Evolutionary conservation across 208 protist species (phyloP).

Genomic region (Trypanosoma brucei): DNA sequence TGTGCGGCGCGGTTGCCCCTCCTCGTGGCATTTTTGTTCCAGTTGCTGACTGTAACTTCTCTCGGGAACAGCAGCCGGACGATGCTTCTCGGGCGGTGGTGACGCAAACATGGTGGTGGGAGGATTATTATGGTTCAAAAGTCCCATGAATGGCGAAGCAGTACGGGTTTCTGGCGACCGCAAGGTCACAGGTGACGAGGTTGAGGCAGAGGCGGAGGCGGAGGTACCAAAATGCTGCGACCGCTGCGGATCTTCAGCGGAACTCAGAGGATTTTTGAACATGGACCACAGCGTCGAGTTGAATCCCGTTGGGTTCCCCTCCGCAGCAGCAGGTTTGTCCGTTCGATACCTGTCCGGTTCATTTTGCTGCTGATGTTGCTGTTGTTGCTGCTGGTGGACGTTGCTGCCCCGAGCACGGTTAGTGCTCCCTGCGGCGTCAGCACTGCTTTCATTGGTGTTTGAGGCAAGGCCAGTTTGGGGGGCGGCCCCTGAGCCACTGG

Average conservation of each 20-base stretch:
- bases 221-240: not conserved
- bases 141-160: constrained; percentile 17
- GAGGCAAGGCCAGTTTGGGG: too few relatives aligned
- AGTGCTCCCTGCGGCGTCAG: not conserved
- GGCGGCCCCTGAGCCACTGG: too few relatives aligned
- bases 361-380: constrained; percentile 3
- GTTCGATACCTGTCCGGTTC: not conserved
- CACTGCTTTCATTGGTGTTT: too few relatives aligned
- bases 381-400: constrained; percentile 2
- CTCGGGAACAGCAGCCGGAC: not conserved
- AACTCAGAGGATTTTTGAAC: constrained; percentile 1
- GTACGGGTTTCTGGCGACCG: not conserved
- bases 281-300: constrained; percentile 1
- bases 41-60: not conserved
- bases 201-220: not conserved
- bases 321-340: not conserved
- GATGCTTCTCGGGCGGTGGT: not conserved
- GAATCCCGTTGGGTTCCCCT: not conserved
- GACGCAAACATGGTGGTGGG: not conserved
- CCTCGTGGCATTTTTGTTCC: not conserved
- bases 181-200: constrained; percentile 1
- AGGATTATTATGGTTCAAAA: constrained; percentile 5
- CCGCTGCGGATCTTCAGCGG: not conserved
- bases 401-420: not conserved
- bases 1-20: constrained; percentile 20